Base-by-base conservation (phyloP, 768 basidiomycete species). In the Tricholoma saponaceum region DNA sequence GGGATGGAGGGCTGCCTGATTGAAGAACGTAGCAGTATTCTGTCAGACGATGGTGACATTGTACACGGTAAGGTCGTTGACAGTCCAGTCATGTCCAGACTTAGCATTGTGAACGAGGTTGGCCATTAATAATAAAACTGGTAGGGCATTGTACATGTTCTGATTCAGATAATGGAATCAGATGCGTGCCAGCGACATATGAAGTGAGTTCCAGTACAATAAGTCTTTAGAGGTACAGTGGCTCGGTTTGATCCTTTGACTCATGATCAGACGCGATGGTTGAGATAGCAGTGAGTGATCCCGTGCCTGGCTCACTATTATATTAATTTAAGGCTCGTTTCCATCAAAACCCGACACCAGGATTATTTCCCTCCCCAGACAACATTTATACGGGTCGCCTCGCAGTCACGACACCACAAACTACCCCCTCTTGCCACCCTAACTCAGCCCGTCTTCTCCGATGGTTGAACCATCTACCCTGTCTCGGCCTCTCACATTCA, bases 51-150 rank as follows among this genome's bases (percentile, higher is more conserved):
- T n/a, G 47, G 16, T 30, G 47, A 30, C 30, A 28, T 50, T 50
- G 28, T 50, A 50, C 26, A 28, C 28, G 16, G 16, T 18, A 49
- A 50, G 47, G 12, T 50, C 47, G 16, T 50, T 50, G 14, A n/a
- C 2, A n/a, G 26, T 50, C 47, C 47, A 50, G 28, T 50, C 47
- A 30, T 4, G 3, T 8, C 47, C 47, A 28, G 55, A 49, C 55
- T 56, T 51, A 6, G 55, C 47, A 14, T 9, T 49, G 44, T 30
- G 55, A 26, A 46, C 47, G 14, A 55, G 43, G 32, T 47, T 46
- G 28, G 55, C 30, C 55, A 56, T 56, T 46, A n/a, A n/a, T n/a
- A n/a, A n/a, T n/a, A 23, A 44, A 44, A 23, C 22, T 46, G 44
- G 22, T 25, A 9, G 32, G 51, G 51, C 51, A 16, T 41, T 41